These are phyloP conservation scores for Andrographis paniculata DNA, from an alignment of 305 asterid species.

Conservation along the genomic window DNA sequence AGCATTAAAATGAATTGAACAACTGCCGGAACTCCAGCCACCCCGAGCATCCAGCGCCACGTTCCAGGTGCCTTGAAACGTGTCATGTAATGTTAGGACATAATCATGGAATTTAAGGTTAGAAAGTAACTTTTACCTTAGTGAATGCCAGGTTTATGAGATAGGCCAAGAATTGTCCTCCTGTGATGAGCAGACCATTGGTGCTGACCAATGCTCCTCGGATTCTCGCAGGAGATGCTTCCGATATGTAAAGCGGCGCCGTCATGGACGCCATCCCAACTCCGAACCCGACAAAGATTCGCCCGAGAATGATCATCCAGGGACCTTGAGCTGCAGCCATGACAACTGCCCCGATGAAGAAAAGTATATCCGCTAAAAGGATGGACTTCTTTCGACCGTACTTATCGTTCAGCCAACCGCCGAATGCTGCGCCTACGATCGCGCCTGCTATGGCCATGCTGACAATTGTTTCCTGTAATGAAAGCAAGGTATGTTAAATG, in stretches of 20 bases:
- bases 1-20: slow-evolving; percentile 62
- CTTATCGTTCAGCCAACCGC: slow-evolving; percentile 60
- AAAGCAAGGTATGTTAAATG: too few species aligned
- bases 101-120: too few species aligned
- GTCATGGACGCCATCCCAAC: slow-evolving; percentile 99
- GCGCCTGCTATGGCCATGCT: slow-evolving; percentile 86
- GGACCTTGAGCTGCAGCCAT: slow-evolving; percentile 64
- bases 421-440: slow-evolving; percentile 72
- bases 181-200: slow-evolving; percentile 58
- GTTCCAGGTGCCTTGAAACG: too few species aligned
- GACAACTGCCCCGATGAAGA: slow-evolving; percentile 53
- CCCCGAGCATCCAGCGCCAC: slow-evolving; percentile 94
- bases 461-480: slow-evolving; percentile 94
- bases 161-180: slow-evolving; percentile 51
- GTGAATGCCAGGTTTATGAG: slow-evolving; percentile 59
- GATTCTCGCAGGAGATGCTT: slow-evolving; percentile 81
- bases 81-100: too few species aligned
- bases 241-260: slow-evolving; percentile 78
- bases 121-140: slow-evolving; percentile 20
- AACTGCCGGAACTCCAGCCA: slow-evolving; percentile 61
- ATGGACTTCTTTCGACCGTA: slow-evolving; percentile 56
- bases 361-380: slow-evolving; percentile 58
- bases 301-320: slow-evolving; percentile 71
- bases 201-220: slow-evolving; percentile 66
- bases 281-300: slow-evolving; percentile 62